These are phyloP conservation scores for Microsporum canis DNA, from an alignment of 2,329 filamentous ascomycete species.

Conservation along the genomic window DNA sequence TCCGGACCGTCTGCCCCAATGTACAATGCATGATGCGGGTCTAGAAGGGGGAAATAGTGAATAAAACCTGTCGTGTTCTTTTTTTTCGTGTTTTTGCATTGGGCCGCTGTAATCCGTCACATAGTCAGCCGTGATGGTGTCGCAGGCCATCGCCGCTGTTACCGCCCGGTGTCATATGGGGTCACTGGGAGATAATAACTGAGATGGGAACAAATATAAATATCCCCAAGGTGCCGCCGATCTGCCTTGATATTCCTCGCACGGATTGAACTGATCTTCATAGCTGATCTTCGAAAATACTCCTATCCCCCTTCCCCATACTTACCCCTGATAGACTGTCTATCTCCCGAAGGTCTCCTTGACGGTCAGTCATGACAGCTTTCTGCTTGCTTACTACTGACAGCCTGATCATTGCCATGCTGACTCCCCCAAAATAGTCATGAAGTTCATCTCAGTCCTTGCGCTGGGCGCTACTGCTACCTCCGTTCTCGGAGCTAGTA, in stretches of 20 bases:
- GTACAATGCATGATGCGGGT: neutral
- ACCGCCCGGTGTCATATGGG: neutral
- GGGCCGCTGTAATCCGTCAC: neutral
- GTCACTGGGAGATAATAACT: neutral
- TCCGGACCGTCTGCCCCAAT: neutral
- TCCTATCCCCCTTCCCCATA: neutral
- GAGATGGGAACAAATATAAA: slow-evolving; percentile 51
- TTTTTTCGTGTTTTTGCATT: neutral
- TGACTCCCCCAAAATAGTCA: slow-evolving; percentile 11
- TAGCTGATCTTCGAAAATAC: neutral
- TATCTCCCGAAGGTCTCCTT: neutral
- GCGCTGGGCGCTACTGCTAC: slow-evolving; percentile 20
- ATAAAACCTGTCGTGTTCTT: neutral
- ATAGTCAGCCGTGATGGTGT: neutral
- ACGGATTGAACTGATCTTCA: slow-evolving; percentile 1
- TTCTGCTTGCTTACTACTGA: neutral
- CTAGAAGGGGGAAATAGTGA: neutral
- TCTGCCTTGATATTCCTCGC: slow-evolving; percentile 29
- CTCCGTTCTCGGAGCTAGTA: slow-evolving; percentile 1
- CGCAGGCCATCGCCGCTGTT: neutral
- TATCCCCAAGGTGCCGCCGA: slow-evolving; percentile 57
- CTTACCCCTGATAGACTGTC: neutral
- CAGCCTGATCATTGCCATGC: neutral
- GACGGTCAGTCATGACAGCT: neutral
- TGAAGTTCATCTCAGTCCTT: slow-evolving; percentile 29